Percentiles rank a stretch among this genome's conserved stretches.
Evolutionary conservation across 768 basidiomycete genomes (phyloP).

Genomic region (Termitomyces heimii): DNA sequence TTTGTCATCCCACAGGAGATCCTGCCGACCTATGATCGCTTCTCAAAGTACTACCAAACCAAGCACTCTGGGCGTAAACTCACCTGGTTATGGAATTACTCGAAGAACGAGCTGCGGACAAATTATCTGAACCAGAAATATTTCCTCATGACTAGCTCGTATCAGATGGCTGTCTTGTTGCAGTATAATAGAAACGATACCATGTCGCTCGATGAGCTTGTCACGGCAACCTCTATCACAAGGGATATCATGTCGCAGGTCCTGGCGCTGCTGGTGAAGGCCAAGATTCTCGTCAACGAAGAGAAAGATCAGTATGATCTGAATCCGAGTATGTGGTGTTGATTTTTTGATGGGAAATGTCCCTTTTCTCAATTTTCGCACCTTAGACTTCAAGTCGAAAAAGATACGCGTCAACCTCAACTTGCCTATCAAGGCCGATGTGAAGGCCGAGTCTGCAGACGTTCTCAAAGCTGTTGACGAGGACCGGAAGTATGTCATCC

Average conservation of each 20-base stretch:
- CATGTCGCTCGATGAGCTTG: constrained; percentile 75
- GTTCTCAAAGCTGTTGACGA: constrained; percentile 96
- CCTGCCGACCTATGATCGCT: constrained; percentile 82
- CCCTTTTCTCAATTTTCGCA: not conserved
- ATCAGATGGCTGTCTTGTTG: constrained; percentile 93
- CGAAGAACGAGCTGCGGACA: constrained; percentile 94
- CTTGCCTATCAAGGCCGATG: constrained; percentile 91
- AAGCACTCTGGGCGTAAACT: constrained; percentile 95
- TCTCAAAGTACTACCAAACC: constrained; percentile 90
- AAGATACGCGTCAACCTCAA: constrained; percentile 92
- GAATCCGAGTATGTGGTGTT: constrained; percentile 54
- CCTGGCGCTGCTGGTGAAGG: constrained; percentile 73
- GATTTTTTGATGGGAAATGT: constrained; percentile 3
- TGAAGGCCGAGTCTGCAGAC: constrained; percentile 86
- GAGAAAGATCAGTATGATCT: constrained; percentile 89
- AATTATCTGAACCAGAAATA: constrained; percentile 95
- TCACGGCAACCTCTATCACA: constrained; percentile 71
- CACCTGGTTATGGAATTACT: constrained; percentile 98
- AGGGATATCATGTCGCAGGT: constrained; percentile 79
- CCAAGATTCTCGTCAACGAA: constrained; percentile 85
- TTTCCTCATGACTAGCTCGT: constrained; percentile 93
- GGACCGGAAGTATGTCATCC: constrained; percentile 95
- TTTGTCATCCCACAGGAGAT: constrained; percentile 90
- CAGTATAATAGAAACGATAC: constrained; percentile 95
- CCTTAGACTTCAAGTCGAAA: constrained; percentile 85